Base-by-base conservation (phyloP, 2,329 filamentous ascomycete genomes). In the Verticillium longisporum region DNA sequence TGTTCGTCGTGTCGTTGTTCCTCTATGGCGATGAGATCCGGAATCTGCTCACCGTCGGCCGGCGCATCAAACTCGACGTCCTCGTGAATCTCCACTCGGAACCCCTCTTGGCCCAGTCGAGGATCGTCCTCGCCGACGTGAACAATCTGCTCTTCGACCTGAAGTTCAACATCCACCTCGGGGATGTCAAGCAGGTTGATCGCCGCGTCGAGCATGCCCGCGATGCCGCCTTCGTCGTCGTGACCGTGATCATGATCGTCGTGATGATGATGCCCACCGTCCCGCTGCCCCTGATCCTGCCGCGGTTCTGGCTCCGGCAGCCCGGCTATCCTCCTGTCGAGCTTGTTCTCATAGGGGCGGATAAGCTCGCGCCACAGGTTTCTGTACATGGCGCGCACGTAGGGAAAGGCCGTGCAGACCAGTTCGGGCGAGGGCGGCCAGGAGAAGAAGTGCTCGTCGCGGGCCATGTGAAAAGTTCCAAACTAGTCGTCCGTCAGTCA, bases 381-480 rank as follows among this genome's bases (percentile, higher is more conserved):
- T 63, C 75, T 74, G 68, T 86, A 83, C 9, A 78, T 64, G 53
- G 72, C 73, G 37, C 75, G 74, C 4, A 78, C 68, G 54, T 77
- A 78, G 0, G 83, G 83, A 63, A 84, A 78, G 2, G 80, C 63
- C 1, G 78, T 73, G 58, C 85, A 70, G n/a, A 77, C 79, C 62
- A 82, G 78, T 45, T 78, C 74, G 0, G 82, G 79, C 0, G 82
- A 80, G 0, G 82, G 83, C 1, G 83, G 83, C 83, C 83, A 86
- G 14, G 70, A 68, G 21, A 80, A 72, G 56, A 79, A 73, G n/a
- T 77, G 68, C 34, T 77, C 73, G 50, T 81, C 74, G 54, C 78
- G 74, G 59, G 78, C 73, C 38, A 80, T 68, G 32, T 81, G 76
- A 37, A 77, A 74, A 10, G 78, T 74, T 57, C 77, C 78, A 61